Evolutionary conservation across 2,329 filamentous ascomycete genomes (phyloP).

Genomic region (Claviceps africana): DNA sequence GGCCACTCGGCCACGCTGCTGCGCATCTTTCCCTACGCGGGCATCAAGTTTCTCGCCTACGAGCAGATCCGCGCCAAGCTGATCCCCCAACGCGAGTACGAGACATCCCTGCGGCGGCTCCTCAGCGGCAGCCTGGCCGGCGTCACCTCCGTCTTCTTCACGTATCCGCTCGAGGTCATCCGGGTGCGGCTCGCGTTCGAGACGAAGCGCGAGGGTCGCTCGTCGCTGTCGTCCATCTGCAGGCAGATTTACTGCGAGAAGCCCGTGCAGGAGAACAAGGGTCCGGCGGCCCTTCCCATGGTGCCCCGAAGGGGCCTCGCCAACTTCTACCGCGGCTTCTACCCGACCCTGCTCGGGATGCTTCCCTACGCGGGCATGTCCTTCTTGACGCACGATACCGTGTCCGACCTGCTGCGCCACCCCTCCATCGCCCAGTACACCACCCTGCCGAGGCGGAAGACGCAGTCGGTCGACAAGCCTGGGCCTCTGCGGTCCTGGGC

Average conservation of each 20-base stretch:
- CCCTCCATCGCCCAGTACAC: slow-evolving; percentile 57
- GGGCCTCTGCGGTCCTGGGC: slow-evolving; percentile 72
- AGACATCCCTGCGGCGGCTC: slow-evolving; percentile 67
- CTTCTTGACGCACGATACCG: slow-evolving; percentile 87
- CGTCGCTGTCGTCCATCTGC: slow-evolving; percentile 63
- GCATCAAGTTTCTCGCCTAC: slow-evolving; percentile 95
- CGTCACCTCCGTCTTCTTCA: slow-evolving; percentile 86
- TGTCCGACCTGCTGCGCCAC: slow-evolving; percentile 68
- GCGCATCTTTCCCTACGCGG: slow-evolving; percentile 92
- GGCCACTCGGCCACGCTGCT: slow-evolving; percentile 90
- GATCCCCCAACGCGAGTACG: slow-evolving; percentile 57
- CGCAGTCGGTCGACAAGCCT: slow-evolving; percentile 43
- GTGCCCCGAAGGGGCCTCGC: slow-evolving; percentile 53
- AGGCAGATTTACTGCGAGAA: slow-evolving; percentile 76
- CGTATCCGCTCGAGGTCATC: slow-evolving; percentile 87
- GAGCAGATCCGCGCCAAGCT: slow-evolving; percentile 78
- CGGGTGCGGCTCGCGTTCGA: slow-evolving; percentile 89
- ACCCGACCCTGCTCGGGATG: slow-evolving; percentile 84
- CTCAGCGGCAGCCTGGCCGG: slow-evolving; percentile 63
- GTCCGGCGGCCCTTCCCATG: slow-evolving; percentile 26
- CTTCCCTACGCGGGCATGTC: slow-evolving; percentile 91
- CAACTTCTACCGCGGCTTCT: slow-evolving; percentile 94
- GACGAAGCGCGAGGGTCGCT: slow-evolving; percentile 60
- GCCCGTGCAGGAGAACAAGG: slow-evolving; percentile 19
- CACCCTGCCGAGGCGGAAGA: slow-evolving; percentile 50